Base-by-base conservation (phyloP, 2,329 filamentous ascomycete species). In the Clonostachys byssicola region DNA sequence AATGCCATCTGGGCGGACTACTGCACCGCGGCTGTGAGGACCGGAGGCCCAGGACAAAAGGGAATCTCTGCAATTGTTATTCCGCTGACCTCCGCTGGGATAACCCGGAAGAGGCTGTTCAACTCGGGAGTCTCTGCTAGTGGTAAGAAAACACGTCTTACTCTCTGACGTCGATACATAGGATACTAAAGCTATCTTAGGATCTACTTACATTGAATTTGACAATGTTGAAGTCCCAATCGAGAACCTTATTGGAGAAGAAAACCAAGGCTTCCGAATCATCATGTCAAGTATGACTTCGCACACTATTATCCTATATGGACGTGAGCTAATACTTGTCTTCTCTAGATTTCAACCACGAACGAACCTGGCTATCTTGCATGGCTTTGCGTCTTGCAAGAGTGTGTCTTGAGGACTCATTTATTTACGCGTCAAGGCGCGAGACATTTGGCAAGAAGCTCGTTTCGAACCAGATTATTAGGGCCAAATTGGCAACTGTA, bases 221-320 rank as follows among this genome's bases (percentile, higher is more conserved):
- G 87, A 92, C 67, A 88, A 94, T 55, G 89, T 92, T 66, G 90
- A 90, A 71, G 89, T 95, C 1, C 89, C 90, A 0, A 85, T 81
- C 0, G 79, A 83, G 61, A 85, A 94, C 65, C 72, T 95, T 13
- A 72, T 95, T 6, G 90, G 90, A 51, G 73, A 88, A 61, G 89
- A 95, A 68, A 82, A 92, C 73, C 88, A 92, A 71, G 90, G 90
- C 7, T 92, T 95, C 60, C 79, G 85, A 51, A 88, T 94, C 33
- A 89, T 95, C 60, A 83, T 83, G 80, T 39, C 36, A n/a, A 39
- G 36, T 39, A 39, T 18, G 12, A n/a, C 36, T 30, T 30, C 23
- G 10, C 23, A 30, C 9, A 10, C 2, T 30, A 30, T 30, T 30
- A 30, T 30, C 9, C 23, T 30, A 4, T 10, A 30, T 30, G 23